phyloP scores from a whole-genome alignment of 768 basidiomycete genomes.

The Gymnopilus junonius region DNA sequence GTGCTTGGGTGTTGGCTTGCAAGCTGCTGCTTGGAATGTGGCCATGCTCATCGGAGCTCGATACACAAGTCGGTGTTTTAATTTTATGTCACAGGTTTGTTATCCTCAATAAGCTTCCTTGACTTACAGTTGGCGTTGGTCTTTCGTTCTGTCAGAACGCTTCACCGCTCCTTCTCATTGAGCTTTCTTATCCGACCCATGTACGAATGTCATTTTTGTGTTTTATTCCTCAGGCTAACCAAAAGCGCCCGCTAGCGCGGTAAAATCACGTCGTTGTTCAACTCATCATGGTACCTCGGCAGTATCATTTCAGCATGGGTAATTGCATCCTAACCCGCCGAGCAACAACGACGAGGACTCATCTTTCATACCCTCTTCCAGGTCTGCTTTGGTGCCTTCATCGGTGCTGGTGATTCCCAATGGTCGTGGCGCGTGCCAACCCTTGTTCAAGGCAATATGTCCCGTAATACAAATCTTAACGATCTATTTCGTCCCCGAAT shows the following conservation, averaged over 20 bases:
- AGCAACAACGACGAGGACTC: background rate
- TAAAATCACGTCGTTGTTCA: conserved; percentile 67
- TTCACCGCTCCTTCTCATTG: conserved; percentile 65
- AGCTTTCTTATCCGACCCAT: conserved; percentile 74
- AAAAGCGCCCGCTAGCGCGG: conserved; percentile 39
- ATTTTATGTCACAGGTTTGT: background rate
- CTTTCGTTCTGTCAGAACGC: conserved; percentile 65
- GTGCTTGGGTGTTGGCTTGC: conserved; percentile 65
- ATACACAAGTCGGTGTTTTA: conserved; percentile 46
- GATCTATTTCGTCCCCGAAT: conserved; percentile 67
- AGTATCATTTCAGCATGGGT: conserved; percentile 63
- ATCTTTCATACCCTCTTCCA: conserved; percentile 11
- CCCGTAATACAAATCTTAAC: conserved; percentile 59
- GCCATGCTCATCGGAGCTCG: conserved; percentile 61
- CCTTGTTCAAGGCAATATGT: conserved; percentile 60
- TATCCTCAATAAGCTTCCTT: conserved; percentile 5
- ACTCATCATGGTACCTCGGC: conserved; percentile 77
- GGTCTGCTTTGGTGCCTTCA: conserved; percentile 49
- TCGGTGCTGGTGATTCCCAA: conserved; percentile 36
- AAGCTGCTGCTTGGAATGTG: conserved; percentile 50
- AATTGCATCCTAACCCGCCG: conserved; percentile 3
- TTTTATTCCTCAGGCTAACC: background rate
- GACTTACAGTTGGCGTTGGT: conserved; percentile 61
- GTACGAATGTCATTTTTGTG: conserved; percentile 32
- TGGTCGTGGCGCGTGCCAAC: conserved; percentile 75